Base-by-base conservation (phyloP, 2,329 filamentous ascomycete genomes). In the Colletotrichum sp. region DNA sequence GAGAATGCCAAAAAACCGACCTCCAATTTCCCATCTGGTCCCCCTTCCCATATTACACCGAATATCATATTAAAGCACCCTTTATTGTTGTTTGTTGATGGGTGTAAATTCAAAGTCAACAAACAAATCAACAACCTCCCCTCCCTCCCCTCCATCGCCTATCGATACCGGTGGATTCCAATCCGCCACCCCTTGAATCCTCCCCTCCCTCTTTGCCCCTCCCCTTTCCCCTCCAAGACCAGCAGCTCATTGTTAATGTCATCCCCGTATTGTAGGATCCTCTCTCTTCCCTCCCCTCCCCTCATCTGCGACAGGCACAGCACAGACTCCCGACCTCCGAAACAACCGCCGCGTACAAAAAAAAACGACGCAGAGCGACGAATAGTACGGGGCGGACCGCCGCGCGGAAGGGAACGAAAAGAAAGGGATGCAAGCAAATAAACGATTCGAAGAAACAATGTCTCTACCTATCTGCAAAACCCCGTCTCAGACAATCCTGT, bases 241-340 rank as follows among this genome's bases (percentile, higher is more conserved):
- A 22, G 44, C 44, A 25, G 36, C 71, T 68, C 66, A 39, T 48
- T 32, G 28, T 57, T 15, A 22, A 11, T 34, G 36, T 32, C 7
- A 28, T 25, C n/a, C 30, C 22, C 60, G 32, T 34, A 64, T 28
- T 39, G 59, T 28, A 64, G 22, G n/a, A 48, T 48, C 19, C 39
- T 44, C 39, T 44, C 36, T 9, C 39, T 11, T 19, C 39, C 39
- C 39, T 11, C 5, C 48, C 60, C 32, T 25, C 44, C 30, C 68
- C 55, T 25, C 34, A 13, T 30, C 32, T 32, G 34, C 22, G 39
- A 25, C 67, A 71, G 48, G 67, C 60, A 72, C 67, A 39, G 73
- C 69, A 72, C 73, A 75, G 69, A 72, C 73, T 72, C 73, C 73
- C 57, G 73, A n/a, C 22, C 32, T 36, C 60, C 60, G 60, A 64